phyloP scores from a whole-genome alignment of 805 yeast genomes.

The Cyberlindnera euphorbiae region DNA sequence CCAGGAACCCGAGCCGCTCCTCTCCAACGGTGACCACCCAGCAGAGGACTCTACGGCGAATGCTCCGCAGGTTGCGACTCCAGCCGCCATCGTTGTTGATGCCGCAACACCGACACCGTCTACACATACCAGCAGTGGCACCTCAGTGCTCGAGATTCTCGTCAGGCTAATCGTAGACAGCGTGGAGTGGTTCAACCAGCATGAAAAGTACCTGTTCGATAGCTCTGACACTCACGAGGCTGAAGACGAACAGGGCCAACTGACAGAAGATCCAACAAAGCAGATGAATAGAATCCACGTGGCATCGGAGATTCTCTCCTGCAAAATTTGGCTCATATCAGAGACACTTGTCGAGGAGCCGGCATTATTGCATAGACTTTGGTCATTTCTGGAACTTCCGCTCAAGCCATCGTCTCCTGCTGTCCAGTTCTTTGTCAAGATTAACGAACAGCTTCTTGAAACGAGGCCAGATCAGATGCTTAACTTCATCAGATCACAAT shows the following conservation, averaged over 20 bases:
- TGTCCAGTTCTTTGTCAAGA: slow-evolving; percentile 80
- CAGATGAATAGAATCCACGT: slow-evolving; percentile 40
- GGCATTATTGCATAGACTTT: slow-evolving; percentile 57
- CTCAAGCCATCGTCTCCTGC: slow-evolving; percentile 59
- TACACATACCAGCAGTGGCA: slow-evolving; percentile 14
- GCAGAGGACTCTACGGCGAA: too few species aligned
- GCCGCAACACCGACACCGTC: slow-evolving; percentile 2
- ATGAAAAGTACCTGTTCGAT: slow-evolving; percentile 15
- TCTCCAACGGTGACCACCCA: not conserved
- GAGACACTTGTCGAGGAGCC: slow-evolving; percentile 81
- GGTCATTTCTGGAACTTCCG: slow-evolving; percentile 66
- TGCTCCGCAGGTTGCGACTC: too few species aligned
- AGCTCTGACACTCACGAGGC: slow-evolving; percentile 4
- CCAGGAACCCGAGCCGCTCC: slow-evolving; percentile 1
- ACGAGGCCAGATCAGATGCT: slow-evolving; percentile 69
- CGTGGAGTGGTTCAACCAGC: slow-evolving; percentile 36
- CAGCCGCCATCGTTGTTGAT: not conserved
- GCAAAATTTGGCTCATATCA: slow-evolving; percentile 88
- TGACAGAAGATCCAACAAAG: slow-evolving; percentile 18
- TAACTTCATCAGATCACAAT: slow-evolving; percentile 44
- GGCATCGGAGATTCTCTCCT: slow-evolving; percentile 81
- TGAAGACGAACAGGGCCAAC: slow-evolving; percentile 10
- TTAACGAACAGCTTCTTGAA: slow-evolving; percentile 81
- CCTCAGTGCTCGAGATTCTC: slow-evolving; percentile 40
- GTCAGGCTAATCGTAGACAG: slow-evolving; percentile 37